These are phyloP conservation scores for Cryphonectria nitschkei DNA, from an alignment of 2,329 filamentous ascomycete genomes.

Conservation along the genomic window DNA sequence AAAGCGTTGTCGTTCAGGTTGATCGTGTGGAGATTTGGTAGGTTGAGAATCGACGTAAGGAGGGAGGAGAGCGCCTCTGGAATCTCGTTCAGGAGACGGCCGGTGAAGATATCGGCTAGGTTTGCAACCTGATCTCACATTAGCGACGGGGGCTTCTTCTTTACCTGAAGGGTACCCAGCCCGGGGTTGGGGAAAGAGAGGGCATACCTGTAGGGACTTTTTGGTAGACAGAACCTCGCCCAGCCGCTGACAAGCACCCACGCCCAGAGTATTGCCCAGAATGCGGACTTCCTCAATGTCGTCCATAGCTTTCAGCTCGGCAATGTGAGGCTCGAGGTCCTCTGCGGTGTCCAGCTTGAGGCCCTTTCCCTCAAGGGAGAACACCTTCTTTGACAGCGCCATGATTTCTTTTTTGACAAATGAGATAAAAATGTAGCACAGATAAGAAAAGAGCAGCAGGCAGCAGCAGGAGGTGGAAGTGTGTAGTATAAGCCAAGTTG, in stretches of 20 bases:
- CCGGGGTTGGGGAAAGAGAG: slow-evolving; percentile 3
- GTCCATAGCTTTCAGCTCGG: slow-evolving; percentile 69
- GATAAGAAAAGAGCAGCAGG: not conserved
- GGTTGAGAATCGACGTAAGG: slow-evolving; percentile 82
- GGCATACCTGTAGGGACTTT: slow-evolving; percentile 72
- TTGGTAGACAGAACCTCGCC: slow-evolving; percentile 84
- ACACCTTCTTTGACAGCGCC: slow-evolving; percentile 66
- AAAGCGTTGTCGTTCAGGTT: slow-evolving; percentile 99
- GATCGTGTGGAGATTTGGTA: slow-evolving; percentile 85
- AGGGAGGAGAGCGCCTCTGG: slow-evolving; percentile 85
- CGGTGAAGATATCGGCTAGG: slow-evolving; percentile 97
- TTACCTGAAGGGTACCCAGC: slow-evolving; percentile 8
- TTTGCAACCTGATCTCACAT: slow-evolving; percentile 67
- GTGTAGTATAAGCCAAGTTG: not conserved
- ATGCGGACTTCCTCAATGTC: slow-evolving; percentile 85
- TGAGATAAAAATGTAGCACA: slow-evolving; percentile 20
- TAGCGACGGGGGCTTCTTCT: not conserved
- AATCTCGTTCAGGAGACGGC: slow-evolving; percentile 89
- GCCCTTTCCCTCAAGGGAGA: slow-evolving; percentile 88
- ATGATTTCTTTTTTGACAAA: slow-evolving; percentile 42
- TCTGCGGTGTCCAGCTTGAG: slow-evolving; percentile 89
- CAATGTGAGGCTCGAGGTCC: slow-evolving; percentile 84
- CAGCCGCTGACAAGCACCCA: slow-evolving; percentile 83
- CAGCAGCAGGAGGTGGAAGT: not conserved
- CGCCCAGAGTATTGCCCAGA: slow-evolving; percentile 88